Percentiles rank a stretch among this genome's conserved stretches.
These are phyloP conservation scores for Collybia sp. DNA, from an alignment of 768 basidiomycete genomes.

Conservation along the genomic window DNA sequence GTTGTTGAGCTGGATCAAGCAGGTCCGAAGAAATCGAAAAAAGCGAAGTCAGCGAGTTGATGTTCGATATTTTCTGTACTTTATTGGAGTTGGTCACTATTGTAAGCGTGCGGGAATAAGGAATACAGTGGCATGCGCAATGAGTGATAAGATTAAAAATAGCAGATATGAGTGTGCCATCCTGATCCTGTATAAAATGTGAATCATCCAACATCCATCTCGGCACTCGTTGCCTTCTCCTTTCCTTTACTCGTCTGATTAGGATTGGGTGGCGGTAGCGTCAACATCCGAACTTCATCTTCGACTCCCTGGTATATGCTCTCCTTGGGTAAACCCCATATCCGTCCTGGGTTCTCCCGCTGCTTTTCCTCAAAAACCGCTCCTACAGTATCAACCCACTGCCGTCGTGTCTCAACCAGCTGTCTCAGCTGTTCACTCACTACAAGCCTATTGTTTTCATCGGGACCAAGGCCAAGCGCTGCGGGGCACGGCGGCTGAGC, in stretches of 20 bases:
- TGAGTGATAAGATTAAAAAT: slow-evolving; percentile 15
- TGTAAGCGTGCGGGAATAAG: background rate
- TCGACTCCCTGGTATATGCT: slow-evolving; percentile 78
- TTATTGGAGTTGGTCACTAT: slow-evolving; percentile 2
- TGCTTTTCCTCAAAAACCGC: slow-evolving; percentile 74
- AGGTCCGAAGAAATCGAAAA: slow-evolving; percentile 44
- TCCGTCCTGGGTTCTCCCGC: slow-evolving; percentile 55
- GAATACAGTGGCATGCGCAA: slow-evolving; percentile 1
- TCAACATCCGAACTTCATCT: slow-evolving; percentile 47
- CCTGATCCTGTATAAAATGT: slow-evolving; percentile 12
- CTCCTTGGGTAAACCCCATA: slow-evolving; percentile 72
- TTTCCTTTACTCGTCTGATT: slow-evolving; percentile 35
- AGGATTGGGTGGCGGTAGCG: slow-evolving; percentile 15
- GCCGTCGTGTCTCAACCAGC: slow-evolving; percentile 69
- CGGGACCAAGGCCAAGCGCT: slow-evolving; percentile 63
- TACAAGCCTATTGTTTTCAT: slow-evolving; percentile 58
- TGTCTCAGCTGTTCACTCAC: slow-evolving; percentile 66
- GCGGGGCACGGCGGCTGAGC: slow-evolving; percentile 62
- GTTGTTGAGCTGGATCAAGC: slow-evolving; percentile 17
- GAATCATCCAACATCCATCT: slow-evolving; percentile 57
- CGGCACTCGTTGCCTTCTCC: slow-evolving; percentile 45
- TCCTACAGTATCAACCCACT: slow-evolving; percentile 79
- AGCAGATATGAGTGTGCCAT: slow-evolving; percentile 13
- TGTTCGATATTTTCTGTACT: slow-evolving; percentile 1
- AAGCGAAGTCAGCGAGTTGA: slow-evolving; percentile 27